These are phyloP conservation scores for Orbilia quercus DNA, from an alignment of 2,329 filamentous ascomycete species.

Conservation along the genomic window DNA sequence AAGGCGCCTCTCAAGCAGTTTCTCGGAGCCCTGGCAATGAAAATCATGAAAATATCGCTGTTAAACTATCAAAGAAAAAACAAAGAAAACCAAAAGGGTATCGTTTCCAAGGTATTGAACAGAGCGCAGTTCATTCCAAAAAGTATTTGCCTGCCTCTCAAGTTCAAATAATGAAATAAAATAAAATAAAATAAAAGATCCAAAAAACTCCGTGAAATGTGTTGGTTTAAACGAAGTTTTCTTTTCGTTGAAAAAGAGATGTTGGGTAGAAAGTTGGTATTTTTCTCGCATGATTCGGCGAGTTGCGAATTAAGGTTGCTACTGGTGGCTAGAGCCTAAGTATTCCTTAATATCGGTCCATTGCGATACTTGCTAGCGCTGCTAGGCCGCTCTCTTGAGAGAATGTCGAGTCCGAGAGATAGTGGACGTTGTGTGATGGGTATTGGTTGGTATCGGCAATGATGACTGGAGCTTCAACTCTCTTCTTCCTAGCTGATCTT, in stretches of 20 bases:
- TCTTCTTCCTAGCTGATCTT: conserved; percentile 59
- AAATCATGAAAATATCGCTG: conserved; percentile 29
- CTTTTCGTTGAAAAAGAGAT: conserved; percentile 8
- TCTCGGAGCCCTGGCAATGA: not conserved
- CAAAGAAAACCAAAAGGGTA: conserved; percentile 38
- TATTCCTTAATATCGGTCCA: conserved; percentile 56
- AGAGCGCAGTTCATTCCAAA: no score
- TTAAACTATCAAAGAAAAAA: conserved; percentile 1
- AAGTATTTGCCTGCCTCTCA: conserved; percentile 19
- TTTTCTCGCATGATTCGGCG: no score
- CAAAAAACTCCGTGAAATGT: conserved; percentile 30
- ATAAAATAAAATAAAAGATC: conserved; percentile 29
- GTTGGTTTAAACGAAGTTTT: conserved; percentile 16
- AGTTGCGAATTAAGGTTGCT: conserved; percentile 13
- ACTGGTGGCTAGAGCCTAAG: conserved; percentile 21
- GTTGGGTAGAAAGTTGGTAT: conserved; percentile 23
- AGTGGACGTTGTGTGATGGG: conserved; percentile 57
- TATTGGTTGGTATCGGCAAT: conserved; percentile 51
- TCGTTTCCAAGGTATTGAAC: conserved; percentile 27
- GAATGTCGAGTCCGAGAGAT: conserved; percentile 58
- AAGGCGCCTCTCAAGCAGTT: no score
- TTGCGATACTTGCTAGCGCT: conserved; percentile 59
- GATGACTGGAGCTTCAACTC: conserved; percentile 55
- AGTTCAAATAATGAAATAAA: conserved; percentile 23
- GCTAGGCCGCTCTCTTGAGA: conserved; percentile 58